Evolutionary conservation across 1,284 basidiomycete genomes (phyloP).

Genomic region (Cryptococcus depauperatus): DNA sequence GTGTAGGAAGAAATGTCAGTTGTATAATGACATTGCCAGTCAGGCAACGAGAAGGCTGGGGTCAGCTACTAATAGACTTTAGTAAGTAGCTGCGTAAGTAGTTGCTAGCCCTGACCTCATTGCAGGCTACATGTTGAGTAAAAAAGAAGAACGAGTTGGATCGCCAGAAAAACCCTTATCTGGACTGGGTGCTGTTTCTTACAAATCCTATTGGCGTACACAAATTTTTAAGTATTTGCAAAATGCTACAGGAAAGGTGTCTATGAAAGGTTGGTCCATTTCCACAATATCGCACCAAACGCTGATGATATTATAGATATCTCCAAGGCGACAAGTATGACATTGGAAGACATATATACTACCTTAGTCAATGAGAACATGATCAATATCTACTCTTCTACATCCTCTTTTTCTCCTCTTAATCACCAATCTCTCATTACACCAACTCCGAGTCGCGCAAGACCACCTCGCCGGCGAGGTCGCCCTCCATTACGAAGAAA

Average conservation of each 20-base stretch:
- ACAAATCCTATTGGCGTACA: conserved; percentile 91
- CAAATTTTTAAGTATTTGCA: conserved; percentile 75
- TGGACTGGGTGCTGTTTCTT: conserved; percentile 78
- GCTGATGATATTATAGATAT: conserved; percentile 57
- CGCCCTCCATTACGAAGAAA: conserved; percentile 7
- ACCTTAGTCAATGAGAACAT: conserved; percentile 71
- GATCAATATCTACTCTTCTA: conserved; percentile 52
- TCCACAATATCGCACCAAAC: not conserved
- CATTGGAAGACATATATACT: conserved; percentile 73
- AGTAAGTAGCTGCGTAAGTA: too few species aligned
- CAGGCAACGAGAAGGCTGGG: conserved; percentile 88
- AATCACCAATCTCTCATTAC: conserved; percentile 1
- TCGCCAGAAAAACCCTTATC: conserved; percentile 92
- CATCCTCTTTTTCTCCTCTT: conserved; percentile 17
- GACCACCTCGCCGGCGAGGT: conserved; percentile 9
- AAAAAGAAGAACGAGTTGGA: conserved; percentile 79
- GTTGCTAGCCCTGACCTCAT: not conserved
- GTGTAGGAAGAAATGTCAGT: conserved; percentile 91
- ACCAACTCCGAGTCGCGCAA: conserved; percentile 2
- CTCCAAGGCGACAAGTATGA: conserved; percentile 79
- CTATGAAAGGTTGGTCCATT: conserved; percentile 62
- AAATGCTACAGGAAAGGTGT: conserved; percentile 52
- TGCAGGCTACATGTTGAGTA: conserved; percentile 90
- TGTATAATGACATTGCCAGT: conserved; percentile 99
- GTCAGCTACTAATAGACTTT: conserved; percentile 89